Percentiles rank a stretch among this genome's conserved stretches.
These are phyloP conservation scores for Glarea lozoyensis DNA, from an alignment of 495 filamentous ascomycete genomes.

Conservation along the genomic window DNA sequence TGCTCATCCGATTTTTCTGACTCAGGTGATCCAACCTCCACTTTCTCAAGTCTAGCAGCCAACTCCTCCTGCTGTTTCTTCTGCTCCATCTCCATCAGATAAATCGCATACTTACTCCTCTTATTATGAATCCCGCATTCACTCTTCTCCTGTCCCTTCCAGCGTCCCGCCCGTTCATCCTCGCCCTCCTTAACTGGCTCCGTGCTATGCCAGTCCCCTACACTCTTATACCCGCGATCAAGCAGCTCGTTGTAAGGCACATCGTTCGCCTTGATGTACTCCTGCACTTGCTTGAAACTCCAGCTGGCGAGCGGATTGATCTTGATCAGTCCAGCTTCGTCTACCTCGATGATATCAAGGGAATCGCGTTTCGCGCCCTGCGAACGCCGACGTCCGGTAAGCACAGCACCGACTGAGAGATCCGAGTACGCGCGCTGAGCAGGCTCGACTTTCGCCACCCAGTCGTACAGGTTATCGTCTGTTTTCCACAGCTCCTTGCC, in stretches of 20 bases:
- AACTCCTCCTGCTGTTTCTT: conserved; percentile 60
- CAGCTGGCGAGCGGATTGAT: conserved; percentile 98
- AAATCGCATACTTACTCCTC: conserved; percentile 82
- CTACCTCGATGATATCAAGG: conserved; percentile 83
- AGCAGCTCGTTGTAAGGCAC: conserved; percentile 92
- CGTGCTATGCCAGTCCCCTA: conserved; percentile 97
- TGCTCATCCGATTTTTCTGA: not conserved
- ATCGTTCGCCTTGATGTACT: conserved; percentile 73
- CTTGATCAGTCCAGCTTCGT: conserved; percentile 90
- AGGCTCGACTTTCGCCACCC: conserved; percentile 94
- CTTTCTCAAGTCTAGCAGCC: conserved; percentile 25
- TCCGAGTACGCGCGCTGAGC: conserved; percentile 86
- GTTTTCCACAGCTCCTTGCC: conserved; percentile 80
- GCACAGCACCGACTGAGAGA: conserved; percentile 79
- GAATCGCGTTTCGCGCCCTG: conserved; percentile 90
- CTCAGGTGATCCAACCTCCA: conserved; percentile 18
- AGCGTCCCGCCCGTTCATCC: conserved; percentile 93
- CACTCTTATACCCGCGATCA: conserved; percentile 88
- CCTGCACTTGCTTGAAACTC: conserved; percentile 81
- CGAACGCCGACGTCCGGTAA: conserved; percentile 87
- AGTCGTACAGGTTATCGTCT: conserved; percentile 88
- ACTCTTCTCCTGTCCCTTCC: conserved; percentile 91
- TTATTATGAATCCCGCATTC: conserved; percentile 99
- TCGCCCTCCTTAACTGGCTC: conserved; percentile 82
- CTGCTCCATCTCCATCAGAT: conserved; percentile 61